phyloP scores from a whole-genome alignment of 345 rosid species.

The Ceriops zippeliana region DNA sequence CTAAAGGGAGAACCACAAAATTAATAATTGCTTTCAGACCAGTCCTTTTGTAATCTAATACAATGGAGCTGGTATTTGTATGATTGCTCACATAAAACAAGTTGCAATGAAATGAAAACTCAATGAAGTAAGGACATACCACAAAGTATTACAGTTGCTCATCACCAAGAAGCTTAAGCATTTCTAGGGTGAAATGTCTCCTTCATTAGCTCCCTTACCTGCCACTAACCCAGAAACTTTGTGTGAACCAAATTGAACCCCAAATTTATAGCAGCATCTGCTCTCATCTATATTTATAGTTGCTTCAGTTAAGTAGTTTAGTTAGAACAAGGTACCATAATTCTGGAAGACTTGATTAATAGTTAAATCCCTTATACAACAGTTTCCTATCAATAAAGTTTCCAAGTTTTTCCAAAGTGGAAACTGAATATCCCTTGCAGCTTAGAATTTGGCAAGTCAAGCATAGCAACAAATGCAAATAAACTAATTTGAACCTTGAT shows the following conservation, averaged over 20 bases:
- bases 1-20: conserved; percentile 42
- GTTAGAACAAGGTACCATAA: not conserved
- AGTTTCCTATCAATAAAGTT: too few species aligned
- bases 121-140: conserved; percentile 57
- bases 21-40: conserved; percentile 29
- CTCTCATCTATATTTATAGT: conserved; percentile 19
- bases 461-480: not conserved
- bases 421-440: conserved; percentile 6
- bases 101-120: conserved; percentile 21
- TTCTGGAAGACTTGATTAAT: not conserved
- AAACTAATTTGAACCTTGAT: not conserved
- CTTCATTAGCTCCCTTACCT: conserved; percentile 78
- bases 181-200: conserved; percentile 53
- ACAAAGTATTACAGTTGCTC: conserved; percentile 41
- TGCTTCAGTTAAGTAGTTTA: conserved; percentile 12
- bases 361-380: not conserved
- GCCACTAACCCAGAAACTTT: conserved; percentile 64
- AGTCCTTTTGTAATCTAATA: conserved; percentile 21
- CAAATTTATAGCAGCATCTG: conserved; percentile 8
- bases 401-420: conserved; percentile 11
- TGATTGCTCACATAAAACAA: conserved; percentile 20
- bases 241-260: conserved; percentile 37
- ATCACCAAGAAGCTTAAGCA: conserved; percentile 38
- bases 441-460: conserved; percentile 5
- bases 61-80: conserved; percentile 6